A percentile compares a stretch with the other conserved stretches of the same genome.
Conservation (phyloP, 2,329 filamentous ascomycete genomes). For the Emericellopsis cladophorae region DNA sequence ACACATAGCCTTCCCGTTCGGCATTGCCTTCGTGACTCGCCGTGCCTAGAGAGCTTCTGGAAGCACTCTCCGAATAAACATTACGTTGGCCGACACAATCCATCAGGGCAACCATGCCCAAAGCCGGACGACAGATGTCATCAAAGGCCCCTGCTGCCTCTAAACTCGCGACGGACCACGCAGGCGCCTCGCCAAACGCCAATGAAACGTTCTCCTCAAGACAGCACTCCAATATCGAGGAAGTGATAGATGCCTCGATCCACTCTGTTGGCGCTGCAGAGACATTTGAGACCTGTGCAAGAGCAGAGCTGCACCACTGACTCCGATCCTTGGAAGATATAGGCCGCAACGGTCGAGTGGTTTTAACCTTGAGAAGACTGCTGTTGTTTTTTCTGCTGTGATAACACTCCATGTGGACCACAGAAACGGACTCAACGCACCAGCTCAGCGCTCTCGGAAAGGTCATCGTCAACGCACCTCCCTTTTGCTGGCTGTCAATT, state of each 20-base stretch:
- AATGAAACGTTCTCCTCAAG: slow-evolving; percentile 13
- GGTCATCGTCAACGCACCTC: too few species aligned
- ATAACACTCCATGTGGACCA: too few species aligned
- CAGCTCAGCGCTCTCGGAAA: too few species aligned
- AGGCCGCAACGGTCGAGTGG: not conserved
- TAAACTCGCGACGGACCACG: slow-evolving; percentile 12
- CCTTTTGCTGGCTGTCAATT: too few species aligned
- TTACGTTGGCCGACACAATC: slow-evolving; percentile 16
- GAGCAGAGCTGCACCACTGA: not conserved
- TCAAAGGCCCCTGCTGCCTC: slow-evolving; percentile 9
- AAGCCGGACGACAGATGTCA: slow-evolving; percentile 13
- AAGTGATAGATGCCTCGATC: slow-evolving; percentile 16
- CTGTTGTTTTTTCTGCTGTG: not conserved
- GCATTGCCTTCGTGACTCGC: too few species aligned
- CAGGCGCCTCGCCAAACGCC: slow-evolving; percentile 11
- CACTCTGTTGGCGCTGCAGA: slow-evolving; percentile 6
- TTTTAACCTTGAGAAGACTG: not conserved
- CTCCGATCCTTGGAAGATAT: too few species aligned
- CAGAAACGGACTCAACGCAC: too few species aligned
- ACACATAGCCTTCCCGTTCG: too few species aligned
- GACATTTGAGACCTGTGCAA: too few species aligned
- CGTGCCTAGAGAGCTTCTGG: too few species aligned
- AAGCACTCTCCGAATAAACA: too few species aligned
- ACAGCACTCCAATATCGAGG: slow-evolving; percentile 5
- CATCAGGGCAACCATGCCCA: slow-evolving; percentile 17